Base-by-base conservation (phyloP, 129 eudicot genomes). In the Helichrysum umbraculigerum region DNA sequence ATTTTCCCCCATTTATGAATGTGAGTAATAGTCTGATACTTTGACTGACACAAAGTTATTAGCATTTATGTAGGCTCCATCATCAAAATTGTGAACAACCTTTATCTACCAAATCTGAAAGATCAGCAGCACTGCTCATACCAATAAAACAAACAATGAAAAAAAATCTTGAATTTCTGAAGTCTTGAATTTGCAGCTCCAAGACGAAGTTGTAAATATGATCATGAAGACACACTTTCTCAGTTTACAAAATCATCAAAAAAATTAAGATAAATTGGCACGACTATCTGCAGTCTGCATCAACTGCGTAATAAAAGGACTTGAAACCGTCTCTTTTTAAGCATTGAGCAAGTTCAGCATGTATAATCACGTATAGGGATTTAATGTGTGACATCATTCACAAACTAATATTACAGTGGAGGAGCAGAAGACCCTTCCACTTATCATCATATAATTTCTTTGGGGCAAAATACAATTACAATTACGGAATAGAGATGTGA, bases 291-390 rank as follows among this genome's bases (percentile, higher is more conserved):
- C 86, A 88, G 69, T 93, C 96, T 42, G 95, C 98, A 50, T 96
- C 98, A 76, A 93, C 82, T 25, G 96, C 98, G 15, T 93, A 96
- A 68, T 83, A 69, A 50, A 93, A 71, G 0, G 96, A 88, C 86
- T 93, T 93, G 84, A 73, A 93, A 60, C 98, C 98, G 44, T 90
- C 98, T 65, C 80, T 85, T 76, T 93, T 96, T 75, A 93, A 76
- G 82, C 98, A 93, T 32, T 79, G 66, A 9, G 96, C 98, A 64
- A 93, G 90, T 80, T 93, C 98, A 62, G 90, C 95, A 96, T 93
- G 78, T 9, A 68, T 79, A 25, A 19, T 8, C 21, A 29, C 15
- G 7, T 12, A 29, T 4, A 62, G 1, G 8, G 1, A 10, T 8
- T 50, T 34, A 19, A 72, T 0, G 52, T 8, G 32, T 60, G 10